Conservation (phyloP, 306 rosid species). For the Cucurbita maxima region DNA sequence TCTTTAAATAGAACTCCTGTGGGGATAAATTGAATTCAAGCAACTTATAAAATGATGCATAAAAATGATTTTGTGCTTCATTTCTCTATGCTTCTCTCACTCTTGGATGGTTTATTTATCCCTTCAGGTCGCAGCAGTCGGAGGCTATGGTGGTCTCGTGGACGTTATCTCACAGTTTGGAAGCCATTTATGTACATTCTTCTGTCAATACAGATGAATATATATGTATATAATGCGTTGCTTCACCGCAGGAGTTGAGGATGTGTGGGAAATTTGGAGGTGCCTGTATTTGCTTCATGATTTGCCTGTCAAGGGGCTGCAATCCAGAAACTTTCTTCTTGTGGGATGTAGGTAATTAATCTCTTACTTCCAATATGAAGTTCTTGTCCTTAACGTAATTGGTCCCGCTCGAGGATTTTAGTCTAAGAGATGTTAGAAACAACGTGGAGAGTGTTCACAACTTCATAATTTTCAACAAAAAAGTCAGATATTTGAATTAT, state of each 20-base stretch:
- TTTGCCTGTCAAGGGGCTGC: background rate
- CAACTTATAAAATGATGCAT: no score
- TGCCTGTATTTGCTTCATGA: background rate
- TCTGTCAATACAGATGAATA: conserved; percentile 28
- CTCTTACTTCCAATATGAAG: background rate
- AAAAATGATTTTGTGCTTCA: background rate
- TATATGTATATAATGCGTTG: background rate
- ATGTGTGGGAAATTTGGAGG: background rate
- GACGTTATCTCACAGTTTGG: conserved; percentile 87
- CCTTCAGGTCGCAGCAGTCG: conserved; percentile 71
- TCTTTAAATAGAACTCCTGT: no score
- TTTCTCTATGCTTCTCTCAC: conserved; percentile 10
- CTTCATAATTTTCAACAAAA: no score
- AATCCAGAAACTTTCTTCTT: background rate
- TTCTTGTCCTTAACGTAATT: no score
- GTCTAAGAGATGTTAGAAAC: background rate
- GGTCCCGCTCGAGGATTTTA: background rate
- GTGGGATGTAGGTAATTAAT: background rate
- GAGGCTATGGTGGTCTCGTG: conserved; percentile 80
- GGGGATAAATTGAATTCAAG: background rate
- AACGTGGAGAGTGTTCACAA: background rate
- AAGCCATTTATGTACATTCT: conserved; percentile 83
- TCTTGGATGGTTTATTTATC: background rate
- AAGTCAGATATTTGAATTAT: no score
- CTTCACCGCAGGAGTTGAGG: background rate